Percentiles rank a stretch among this genome's conserved stretches.
These are phyloP conservation scores for Fragaria ananassa DNA, from an alignment of 306 rosid species.

Conservation along the genomic window DNA sequence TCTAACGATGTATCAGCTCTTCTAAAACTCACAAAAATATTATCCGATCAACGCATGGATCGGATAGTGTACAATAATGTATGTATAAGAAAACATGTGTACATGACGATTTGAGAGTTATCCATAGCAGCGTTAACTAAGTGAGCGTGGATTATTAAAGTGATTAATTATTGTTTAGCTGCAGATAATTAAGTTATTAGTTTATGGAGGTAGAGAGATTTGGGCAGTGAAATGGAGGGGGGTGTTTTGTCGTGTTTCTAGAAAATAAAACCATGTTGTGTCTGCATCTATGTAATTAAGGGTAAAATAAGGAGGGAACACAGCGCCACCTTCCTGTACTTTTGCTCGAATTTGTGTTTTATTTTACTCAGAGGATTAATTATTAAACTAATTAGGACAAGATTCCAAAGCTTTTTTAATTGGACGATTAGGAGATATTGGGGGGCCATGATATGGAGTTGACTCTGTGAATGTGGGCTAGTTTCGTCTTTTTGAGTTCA, in stretches of 20 bases:
- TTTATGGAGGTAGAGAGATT: conserved; percentile 46
- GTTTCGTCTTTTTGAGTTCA: neutral
- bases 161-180: neutral
- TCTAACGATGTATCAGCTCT: no score
- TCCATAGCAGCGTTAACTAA: neutral
- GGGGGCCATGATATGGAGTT: neutral
- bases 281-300: conserved; percentile 27
- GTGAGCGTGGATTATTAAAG: neutral
- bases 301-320: conserved; percentile 47
- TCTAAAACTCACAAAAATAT: no score
- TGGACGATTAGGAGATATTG: neutral
- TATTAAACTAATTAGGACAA: neutral
- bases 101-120: neutral
- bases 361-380: neutral
- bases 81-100: neutral
- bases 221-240: conserved; percentile 59
- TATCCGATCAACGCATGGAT: no score
- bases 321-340: conserved; percentile 69
- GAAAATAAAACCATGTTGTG: conserved; percentile 33
- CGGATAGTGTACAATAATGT: no score
- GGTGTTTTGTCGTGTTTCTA: conserved; percentile 30
- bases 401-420: neutral
- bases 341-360: conserved; percentile 8
- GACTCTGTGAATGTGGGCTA: neutral
- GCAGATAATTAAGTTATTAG: neutral